These are phyloP conservation scores for Saccharum officinarum DNA, from an alignment of 176 grass and related monocot genomes.

Conservation along the genomic window DNA sequence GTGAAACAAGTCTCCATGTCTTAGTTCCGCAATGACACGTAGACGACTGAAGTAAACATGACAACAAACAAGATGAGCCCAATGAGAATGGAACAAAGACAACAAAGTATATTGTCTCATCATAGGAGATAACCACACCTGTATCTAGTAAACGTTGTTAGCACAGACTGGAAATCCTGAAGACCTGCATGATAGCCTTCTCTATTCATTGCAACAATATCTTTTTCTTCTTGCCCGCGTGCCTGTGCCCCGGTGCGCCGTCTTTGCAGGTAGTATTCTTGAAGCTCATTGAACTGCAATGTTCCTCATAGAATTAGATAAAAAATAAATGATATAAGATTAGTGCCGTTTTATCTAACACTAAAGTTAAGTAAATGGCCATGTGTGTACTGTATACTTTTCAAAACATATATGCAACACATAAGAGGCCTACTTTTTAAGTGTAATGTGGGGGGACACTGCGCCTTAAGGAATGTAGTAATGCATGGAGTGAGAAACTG, in stretches of 20 bases:
- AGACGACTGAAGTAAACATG: constrained; percentile 64
- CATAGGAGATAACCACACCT: constrained; percentile 54
- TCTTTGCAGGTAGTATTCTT: constrained; percentile 96
- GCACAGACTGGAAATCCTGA: constrained; percentile 97
- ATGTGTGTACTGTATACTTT: background rate
- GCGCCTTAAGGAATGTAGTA: constrained; percentile 9
- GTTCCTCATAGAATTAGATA: constrained; percentile 35
- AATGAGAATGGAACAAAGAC: constrained; percentile 3
- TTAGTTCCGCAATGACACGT: constrained; percentile 91
- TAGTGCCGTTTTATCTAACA: constrained; percentile 17
- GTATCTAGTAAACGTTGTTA: constrained; percentile 97
- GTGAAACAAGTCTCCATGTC: constrained; percentile 97
- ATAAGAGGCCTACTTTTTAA: background rate
- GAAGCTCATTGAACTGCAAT: constrained; percentile 92
- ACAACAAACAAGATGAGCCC: constrained; percentile 19
- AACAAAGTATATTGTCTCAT: background rate
- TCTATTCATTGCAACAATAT: constrained; percentile 59
- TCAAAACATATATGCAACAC: constrained; percentile 7
- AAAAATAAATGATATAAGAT: constrained; percentile 7
- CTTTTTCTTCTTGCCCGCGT: constrained; percentile 68
- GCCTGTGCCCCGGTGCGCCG: constrained; percentile 62
- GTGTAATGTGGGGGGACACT: background rate
- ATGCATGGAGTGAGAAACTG: constrained; percentile 22
- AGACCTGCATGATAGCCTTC: constrained; percentile 91
- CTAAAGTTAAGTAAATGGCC: background rate